Conservation (phyloP, 2,329 filamentous ascomycete species). For the Lizonia empirigonia region DNA sequence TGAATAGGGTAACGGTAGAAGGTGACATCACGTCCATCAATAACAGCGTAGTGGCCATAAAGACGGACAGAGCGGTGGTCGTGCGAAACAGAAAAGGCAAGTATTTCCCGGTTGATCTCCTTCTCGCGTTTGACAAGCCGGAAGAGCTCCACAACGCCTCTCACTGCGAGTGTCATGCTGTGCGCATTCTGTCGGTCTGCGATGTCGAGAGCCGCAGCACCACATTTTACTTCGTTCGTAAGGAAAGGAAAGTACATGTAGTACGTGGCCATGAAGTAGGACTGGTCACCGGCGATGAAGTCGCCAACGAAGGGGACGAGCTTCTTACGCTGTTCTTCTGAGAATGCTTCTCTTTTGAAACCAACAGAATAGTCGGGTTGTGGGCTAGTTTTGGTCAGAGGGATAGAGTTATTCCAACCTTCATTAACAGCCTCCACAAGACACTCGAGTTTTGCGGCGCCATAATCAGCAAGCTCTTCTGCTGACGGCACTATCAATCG, state of each 20-base stretch:
- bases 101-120: constrained; percentile 27
- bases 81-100: constrained; percentile 31
- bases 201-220: constrained; percentile 40
- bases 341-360: constrained; percentile 53
- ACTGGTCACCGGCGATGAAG: constrained; percentile 35
- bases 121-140: constrained; percentile 21
- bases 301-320: constrained; percentile 39
- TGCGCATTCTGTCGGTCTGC: constrained; percentile 39
- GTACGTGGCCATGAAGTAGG: constrained; percentile 54
- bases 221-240: constrained; percentile 56
- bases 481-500: constrained; percentile 42
- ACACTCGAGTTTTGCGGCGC: constrained; percentile 28
- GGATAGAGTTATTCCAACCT: constrained; percentile 51
- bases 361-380: constrained; percentile 55
- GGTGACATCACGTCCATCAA: constrained; percentile 18
- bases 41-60: constrained; percentile 26
- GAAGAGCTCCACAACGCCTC: constrained; percentile 29
- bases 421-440: constrained; percentile 53
- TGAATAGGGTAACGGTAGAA: constrained; percentile 24
- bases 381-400: constrained; percentile 46
- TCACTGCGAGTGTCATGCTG: constrained; percentile 28
- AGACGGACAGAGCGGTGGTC: constrained; percentile 24
- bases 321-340: constrained; percentile 50
- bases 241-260: constrained; percentile 59
- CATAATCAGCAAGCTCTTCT: constrained; percentile 37